phyloP scores from a whole-genome alignment of 495 filamentous ascomycete genomes.

The Massariosphaeria phaeospora region DNA sequence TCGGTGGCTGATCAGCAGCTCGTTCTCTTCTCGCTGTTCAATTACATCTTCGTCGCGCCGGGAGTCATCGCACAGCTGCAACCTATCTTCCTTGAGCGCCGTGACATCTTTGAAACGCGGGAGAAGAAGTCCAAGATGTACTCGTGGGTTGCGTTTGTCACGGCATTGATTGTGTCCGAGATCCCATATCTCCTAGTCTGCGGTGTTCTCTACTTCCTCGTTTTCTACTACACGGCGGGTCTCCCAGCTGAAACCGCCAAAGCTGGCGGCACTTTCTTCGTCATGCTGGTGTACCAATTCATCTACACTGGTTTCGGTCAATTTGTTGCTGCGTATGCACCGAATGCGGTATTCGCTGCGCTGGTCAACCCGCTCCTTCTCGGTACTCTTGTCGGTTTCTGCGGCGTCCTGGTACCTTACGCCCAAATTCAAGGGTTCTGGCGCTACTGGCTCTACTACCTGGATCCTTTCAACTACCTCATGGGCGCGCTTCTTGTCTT shows the following conservation, averaged over 20 bases:
- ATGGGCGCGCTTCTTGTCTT: constrained; percentile 48
- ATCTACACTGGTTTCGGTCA: constrained; percentile 49
- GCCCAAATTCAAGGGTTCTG: constrained; percentile 62
- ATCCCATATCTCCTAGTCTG: constrained; percentile 57
- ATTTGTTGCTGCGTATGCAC: constrained; percentile 53
- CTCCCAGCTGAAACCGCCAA: constrained; percentile 44
- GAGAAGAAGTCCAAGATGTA: constrained; percentile 42
- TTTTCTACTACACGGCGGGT: constrained; percentile 57
- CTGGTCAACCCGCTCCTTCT: constrained; percentile 53
- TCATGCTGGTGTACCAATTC: constrained; percentile 48
- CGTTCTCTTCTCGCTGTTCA: constrained; percentile 41
- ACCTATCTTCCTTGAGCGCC: constrained; percentile 21
- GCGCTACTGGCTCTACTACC: constrained; percentile 74
- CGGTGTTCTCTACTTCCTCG: constrained; percentile 53
- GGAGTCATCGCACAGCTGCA: constrained; percentile 32
- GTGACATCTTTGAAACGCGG: constrained; percentile 15
- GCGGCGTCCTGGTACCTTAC: constrained; percentile 58
- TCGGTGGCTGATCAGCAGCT: constrained; percentile 39
- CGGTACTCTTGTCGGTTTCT: constrained; percentile 51
- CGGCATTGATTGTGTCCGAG: constrained; percentile 47
- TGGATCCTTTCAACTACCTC: constrained; percentile 59
- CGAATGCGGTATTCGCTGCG: constrained; percentile 51
- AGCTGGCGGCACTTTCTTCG: constrained; percentile 44
- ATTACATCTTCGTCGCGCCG: constrained; percentile 39
- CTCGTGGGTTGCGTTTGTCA: constrained; percentile 43